Evolutionary conservation across 129 eudicot species (phyloP).

Genomic region (Arctium minus): DNA sequence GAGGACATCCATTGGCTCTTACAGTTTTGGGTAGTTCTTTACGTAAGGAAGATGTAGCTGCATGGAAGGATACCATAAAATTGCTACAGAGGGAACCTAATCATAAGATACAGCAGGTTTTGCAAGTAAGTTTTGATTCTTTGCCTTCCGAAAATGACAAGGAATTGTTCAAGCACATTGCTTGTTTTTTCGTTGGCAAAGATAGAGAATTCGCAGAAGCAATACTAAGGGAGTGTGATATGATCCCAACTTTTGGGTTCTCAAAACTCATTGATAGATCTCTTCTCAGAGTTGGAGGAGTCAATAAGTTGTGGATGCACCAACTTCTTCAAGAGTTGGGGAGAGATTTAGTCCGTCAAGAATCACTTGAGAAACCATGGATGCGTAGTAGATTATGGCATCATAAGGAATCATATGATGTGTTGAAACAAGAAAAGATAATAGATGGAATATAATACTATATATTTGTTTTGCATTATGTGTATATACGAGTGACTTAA

Average conservation of each 20-base stretch:
- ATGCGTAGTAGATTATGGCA: conserved; percentile 16
- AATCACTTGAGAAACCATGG: conserved; percentile 20
- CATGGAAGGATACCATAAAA: conserved; percentile 10
- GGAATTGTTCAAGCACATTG: neutral
- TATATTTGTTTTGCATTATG: too few relatives aligned
- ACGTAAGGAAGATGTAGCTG: neutral
- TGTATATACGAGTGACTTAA: neutral
- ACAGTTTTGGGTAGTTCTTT: conserved; percentile 15
- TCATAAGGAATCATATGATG: neutral
- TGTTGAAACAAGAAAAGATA: conserved; percentile 15
- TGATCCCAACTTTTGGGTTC: conserved; percentile 7
- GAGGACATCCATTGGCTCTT: neutral
- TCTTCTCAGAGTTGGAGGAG: neutral
- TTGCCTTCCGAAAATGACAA: conserved; percentile 10
- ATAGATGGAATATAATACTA: neutral
- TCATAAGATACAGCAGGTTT: neutral
- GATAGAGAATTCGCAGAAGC: neutral
- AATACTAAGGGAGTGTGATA: neutral
- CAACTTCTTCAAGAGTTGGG: neutral
- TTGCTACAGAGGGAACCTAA: neutral
- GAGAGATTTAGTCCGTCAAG: conserved; percentile 10
- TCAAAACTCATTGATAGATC: conserved; percentile 18
- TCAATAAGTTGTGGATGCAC: conserved; percentile 19
- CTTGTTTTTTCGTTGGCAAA: neutral
- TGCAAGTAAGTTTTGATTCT: conserved; percentile 7